Conservation (phyloP, 2,329 filamentous ascomycete genomes). For the Fusarium pseudocircinatum region DNA sequence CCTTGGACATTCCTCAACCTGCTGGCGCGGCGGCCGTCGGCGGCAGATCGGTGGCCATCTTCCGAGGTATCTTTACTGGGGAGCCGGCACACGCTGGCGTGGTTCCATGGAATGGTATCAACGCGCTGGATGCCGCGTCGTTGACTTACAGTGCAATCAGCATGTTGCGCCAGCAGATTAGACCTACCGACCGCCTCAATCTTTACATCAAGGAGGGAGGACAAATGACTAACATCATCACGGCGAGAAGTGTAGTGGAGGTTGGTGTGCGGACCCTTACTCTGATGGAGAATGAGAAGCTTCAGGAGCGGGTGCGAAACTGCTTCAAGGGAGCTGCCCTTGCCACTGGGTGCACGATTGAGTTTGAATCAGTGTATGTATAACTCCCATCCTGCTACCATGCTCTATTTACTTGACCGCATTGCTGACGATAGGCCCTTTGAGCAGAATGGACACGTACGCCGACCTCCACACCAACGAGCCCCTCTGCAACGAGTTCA, state of each 20-base stretch:
- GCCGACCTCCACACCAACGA: background rate
- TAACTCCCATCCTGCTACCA: accelerated
- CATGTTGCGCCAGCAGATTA: background rate
- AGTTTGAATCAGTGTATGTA: background rate
- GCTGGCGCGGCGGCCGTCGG: background rate
- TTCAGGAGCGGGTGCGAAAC: background rate
- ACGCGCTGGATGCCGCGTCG: background rate
- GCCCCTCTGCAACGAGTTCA: background rate
- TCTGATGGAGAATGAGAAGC: background rate
- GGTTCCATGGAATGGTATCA: background rate
- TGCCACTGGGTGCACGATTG: background rate
- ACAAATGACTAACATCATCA: background rate
- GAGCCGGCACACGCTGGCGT: background rate
- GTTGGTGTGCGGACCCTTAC: background rate
- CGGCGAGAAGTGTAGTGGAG: background rate
- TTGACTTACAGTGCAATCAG: background rate
- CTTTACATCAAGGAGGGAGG: background rate
- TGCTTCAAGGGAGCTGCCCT: background rate
- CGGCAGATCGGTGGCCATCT: background rate
- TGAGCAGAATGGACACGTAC: background rate
- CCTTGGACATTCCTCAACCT: background rate
- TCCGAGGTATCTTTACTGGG: background rate
- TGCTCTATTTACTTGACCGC: accelerated
- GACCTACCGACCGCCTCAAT: background rate
- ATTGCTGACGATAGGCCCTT: background rate